Evolutionary conservation across 148 eudicot species (phyloP).

Genomic region (Heliosperma pusillum): DNA sequence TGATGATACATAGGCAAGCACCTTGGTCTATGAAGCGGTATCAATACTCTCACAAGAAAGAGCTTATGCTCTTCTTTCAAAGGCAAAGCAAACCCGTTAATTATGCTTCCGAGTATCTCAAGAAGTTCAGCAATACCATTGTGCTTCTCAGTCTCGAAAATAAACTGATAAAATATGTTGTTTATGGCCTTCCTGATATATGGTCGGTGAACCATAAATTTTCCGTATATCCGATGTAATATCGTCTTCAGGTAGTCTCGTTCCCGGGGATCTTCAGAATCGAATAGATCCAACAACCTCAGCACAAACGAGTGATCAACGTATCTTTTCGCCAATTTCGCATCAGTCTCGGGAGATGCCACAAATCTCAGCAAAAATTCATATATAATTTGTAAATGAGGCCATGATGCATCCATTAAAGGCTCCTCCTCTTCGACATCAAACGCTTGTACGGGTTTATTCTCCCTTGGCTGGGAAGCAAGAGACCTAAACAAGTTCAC

Average conservation of each 20-base stretch:
- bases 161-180: conserved; percentile 55
- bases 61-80: conserved; percentile 76
- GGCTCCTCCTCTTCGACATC: conserved; percentile 77
- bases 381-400: conserved; percentile 63
- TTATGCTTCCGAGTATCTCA: conserved; percentile 71
- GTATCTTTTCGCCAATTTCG: conserved; percentile 57
- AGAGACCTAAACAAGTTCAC: conserved; percentile 53
- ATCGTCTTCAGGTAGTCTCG: conserved; percentile 71
- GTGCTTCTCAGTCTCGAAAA: conserved; percentile 65
- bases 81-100: conserved; percentile 80
- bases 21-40: conserved; percentile 76
- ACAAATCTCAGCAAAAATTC: conserved; percentile 60
- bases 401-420: conserved; percentile 70
- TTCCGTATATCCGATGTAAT: conserved; percentile 68
- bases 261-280: conserved; percentile 82
- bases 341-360: conserved; percentile 65
- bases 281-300: conserved; percentile 60
- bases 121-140: conserved; percentile 77
- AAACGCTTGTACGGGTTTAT: conserved; percentile 46
- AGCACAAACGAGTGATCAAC: conserved; percentile 63
- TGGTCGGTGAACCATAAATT: conserved; percentile 78
- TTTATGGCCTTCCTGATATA: conserved; percentile 68
- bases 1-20: conserved; percentile 76
- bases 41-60: conserved; percentile 56
- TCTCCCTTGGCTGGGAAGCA: conserved; percentile 45